Evolutionary conservation across 768 basidiomycete species (phyloP), one percentile per base, ranked within the genome.

Genomic region (Pisolithus tinctorius): DNA sequence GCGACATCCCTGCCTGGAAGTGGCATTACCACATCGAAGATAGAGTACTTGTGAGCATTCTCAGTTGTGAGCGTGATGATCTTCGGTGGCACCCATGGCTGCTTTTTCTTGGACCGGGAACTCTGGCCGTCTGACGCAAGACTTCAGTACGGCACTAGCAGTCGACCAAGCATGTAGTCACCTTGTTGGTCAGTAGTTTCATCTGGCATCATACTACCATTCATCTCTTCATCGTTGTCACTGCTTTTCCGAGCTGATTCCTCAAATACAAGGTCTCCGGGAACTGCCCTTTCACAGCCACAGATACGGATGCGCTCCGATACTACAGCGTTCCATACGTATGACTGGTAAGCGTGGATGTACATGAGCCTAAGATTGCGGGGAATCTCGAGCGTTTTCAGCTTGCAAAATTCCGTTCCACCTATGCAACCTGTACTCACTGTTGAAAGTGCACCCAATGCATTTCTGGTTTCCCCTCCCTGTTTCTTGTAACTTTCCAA

Each of bases 1-100:
- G 86, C 86, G 17, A 98, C 91, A 61, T 95, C 91, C 56, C 83
- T 92, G 4, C 96, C 96, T 27, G 96, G 94, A 17, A 98, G 72
- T n/a, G 96, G 94, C 85, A 98, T 91, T 55, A 98, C 81, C 50
- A 98, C 88, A 68, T 99, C 95, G 61, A 92, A 91, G 55, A 98
- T 91, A 14, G 84, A 81, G 69, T 93, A 87, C 51, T 86, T 82
- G 60, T 81, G 73, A 43, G 93, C 67, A 64, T 97, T 91, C 16
- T 77, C 86, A 57, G 81, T 81, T 0, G 83, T 83, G 49, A 99
- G 68, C 3, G 83, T 82, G 68, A 87, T 92, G 51, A 96, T 82
- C 39, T 77, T 81, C 23, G 82, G 82, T 11, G 86, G 66, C 43
- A 79, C 73, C 73, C 82, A 88, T n/a, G 80, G 78, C 53, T 36